These are phyloP conservation scores for Dendrobium chrysotoxum DNA, from an alignment of 106 monocot species.

Conservation along the genomic window DNA sequence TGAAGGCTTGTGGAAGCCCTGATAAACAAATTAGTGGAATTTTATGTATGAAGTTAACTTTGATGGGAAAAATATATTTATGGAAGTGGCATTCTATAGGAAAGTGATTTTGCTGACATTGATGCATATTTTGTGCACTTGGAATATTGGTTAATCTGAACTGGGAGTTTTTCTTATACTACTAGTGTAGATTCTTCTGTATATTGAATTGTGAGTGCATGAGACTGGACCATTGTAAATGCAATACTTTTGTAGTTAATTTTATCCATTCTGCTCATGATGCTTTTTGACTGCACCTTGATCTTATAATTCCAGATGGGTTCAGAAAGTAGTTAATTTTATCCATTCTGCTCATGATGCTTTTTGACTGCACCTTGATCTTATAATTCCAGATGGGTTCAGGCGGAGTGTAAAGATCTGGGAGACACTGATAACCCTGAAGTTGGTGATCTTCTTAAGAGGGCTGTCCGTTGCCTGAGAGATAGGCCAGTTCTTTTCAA, in stretches of 20 bases:
- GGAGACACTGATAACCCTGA: slow-evolving; percentile 97
- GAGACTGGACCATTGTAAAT: background rate
- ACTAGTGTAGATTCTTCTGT: background rate
- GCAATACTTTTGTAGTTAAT: background rate
- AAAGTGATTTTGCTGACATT: background rate
- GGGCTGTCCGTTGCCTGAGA: slow-evolving; percentile 70
- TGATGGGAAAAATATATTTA: background rate
- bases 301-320: slow-evolving; percentile 57
- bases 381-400: slow-evolving; percentile 72
- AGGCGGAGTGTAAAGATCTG: slow-evolving; percentile 93
- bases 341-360: background rate
- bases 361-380: background rate
- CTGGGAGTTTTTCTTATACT: background rate
- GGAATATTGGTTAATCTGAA: background rate
- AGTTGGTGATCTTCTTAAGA: slow-evolving; percentile 83
- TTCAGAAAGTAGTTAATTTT: too few relatives aligned
- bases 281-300: background rate
- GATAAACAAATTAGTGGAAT: background rate
- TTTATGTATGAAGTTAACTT: background rate
- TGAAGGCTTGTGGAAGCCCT: background rate
- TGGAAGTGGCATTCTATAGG: background rate
- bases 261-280: background rate
- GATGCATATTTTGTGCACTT: background rate
- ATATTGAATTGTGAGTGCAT: background rate
- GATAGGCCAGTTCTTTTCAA: slow-evolving; percentile 97